Base-by-base conservation (phyloP, 2,329 filamentous ascomycete genomes). In the Penicillium verrucosum region DNA sequence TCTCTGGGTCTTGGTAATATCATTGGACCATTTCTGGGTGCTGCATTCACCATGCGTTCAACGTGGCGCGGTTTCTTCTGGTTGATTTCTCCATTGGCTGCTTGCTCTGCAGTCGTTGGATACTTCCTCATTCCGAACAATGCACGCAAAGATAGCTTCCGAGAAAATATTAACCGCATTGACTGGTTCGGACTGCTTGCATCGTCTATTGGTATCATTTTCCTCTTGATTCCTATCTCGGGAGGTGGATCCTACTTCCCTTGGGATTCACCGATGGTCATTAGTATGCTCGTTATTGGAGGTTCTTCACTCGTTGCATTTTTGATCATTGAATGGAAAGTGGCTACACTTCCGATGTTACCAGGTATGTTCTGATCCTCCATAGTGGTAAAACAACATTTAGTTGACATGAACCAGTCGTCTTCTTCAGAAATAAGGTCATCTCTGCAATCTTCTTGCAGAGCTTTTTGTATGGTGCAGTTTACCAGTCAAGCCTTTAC, bases 141-240 rank as follows among this genome's bases (percentile, higher is more conserved):
- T 57, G 77, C 80, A 3, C 75, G 73, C 0, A 80, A 78, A 54
- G 76, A 76, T 38, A 72, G 76, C 10, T 71, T 82, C 37, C 70
- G 71, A 38, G 76, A 80, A 42, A 82, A 80, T 45, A 64, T 83
- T 23, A 73, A 71, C 46, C 82, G 81, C 42, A 84, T 88, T 53
- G 85, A 89, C 67, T 85, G 81, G 60, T 79, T 74, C 25, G 86
- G 85, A 1, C 75, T 85, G 1, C 55, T 85, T 11, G 76, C 79
- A 3, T 82, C 80, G 4, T 82, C 82, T 0, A 71, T 80, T 7
- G 84, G 80, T 0, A 80, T 86, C 29, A 80, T 88, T 10, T 76
- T 87, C 12, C 62, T 88, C 2, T 75, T 88, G 18, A 85, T 89
- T 43, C 85, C 85, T 0, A 80, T 88, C 12, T 86, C 84, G 3